Evolutionary conservation across 805 yeast genomes (phyloP).

Genomic region (Teunomyces pallodes): DNA sequence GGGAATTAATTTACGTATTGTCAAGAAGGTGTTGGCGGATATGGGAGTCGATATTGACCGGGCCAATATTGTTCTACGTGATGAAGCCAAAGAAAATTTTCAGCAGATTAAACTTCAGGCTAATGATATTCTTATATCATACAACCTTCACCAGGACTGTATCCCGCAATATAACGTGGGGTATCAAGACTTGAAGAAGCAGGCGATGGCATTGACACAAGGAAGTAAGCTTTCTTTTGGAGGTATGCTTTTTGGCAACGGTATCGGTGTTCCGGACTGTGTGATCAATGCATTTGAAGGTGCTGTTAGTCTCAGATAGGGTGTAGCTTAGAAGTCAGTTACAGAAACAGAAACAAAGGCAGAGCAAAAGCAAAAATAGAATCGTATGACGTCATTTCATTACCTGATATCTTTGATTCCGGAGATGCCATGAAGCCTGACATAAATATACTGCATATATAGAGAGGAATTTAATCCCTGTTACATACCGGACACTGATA

Average conservation of each 20-base stretch:
- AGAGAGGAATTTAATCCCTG: neutral
- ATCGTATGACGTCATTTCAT: neutral
- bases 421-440: neutral
- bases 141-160: slow-evolving; percentile 44
- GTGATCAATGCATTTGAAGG: slow-evolving; percentile 60
- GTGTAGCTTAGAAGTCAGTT: neutral
- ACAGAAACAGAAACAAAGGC: neutral
- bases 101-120: slow-evolving; percentile 10
- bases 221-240: slow-evolving; percentile 51
- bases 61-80: slow-evolving; percentile 23
- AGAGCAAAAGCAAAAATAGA: neutral
- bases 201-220: slow-evolving; percentile 29
- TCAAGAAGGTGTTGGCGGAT: slow-evolving; percentile 24
- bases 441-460: neutral
- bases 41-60: slow-evolving; percentile 21
- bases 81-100: slow-evolving; percentile 16
- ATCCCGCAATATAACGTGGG: slow-evolving; percentile 83
- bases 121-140: slow-evolving; percentile 31
- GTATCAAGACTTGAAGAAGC: slow-evolving; percentile 44
- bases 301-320: slow-evolving; percentile 33
- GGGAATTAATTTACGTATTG: slow-evolving; percentile 22
- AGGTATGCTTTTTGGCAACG: slow-evolving; percentile 75
- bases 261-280: slow-evolving; percentile 90
- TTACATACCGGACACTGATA: neutral
- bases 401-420: neutral